Conservation (phyloP, 2,329 filamentous ascomycete genomes). For the Fusarium ambrosium region DNA sequence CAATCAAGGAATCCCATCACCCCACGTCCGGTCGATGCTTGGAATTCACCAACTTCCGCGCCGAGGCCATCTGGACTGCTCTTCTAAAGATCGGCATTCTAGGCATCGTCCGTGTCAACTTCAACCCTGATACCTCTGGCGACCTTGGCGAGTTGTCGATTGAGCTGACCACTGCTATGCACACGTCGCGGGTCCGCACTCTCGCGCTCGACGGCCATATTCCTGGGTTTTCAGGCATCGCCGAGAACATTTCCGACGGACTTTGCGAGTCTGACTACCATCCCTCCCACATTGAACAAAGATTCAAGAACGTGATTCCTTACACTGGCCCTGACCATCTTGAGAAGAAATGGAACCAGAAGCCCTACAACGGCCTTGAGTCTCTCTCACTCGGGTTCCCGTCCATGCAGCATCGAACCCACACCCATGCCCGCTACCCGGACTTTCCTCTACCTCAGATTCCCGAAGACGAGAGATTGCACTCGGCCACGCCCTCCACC, state of each 20-base stretch:
- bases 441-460: no score
- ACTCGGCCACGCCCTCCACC: no score
- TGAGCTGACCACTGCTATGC: constrained; percentile 38
- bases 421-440: no score
- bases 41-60: constrained; percentile 34
- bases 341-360: background rate
- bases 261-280: background rate
- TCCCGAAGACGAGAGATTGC: no score
- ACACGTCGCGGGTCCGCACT: background rate
- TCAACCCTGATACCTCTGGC: fast-evolving
- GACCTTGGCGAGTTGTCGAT: constrained; percentile 19
- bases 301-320: background rate
- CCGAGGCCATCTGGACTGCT: constrained; percentile 36
- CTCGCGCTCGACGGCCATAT: background rate
- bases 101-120: constrained; percentile 22
- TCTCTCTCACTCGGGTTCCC: no score
- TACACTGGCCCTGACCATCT: background rate
- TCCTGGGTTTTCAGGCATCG: background rate
- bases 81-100: constrained; percentile 24
- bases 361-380: constrained; percentile 11
- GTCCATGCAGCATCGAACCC: no score
- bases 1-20: background rate
- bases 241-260: background rate
- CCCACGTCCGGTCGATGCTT: constrained; percentile 30
- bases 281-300: background rate